These are phyloP conservation scores for Entomophthora muscae DNA, from an alignment of 371 early-diverging fungal genomes.

Conservation along the genomic window DNA sequence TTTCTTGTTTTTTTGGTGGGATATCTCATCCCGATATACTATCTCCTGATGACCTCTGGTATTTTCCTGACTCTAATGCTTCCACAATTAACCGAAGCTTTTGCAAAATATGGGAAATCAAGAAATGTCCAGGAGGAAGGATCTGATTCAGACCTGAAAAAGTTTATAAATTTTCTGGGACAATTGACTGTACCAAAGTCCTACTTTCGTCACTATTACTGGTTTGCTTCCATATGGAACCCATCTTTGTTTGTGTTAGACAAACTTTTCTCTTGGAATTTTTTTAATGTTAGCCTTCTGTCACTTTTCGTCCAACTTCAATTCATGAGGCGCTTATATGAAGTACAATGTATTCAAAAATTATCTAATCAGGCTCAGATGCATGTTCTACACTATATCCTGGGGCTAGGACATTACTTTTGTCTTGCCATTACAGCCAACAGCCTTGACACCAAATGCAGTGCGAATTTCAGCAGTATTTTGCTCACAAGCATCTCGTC, in stretches of 20 bases:
- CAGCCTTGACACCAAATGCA: neutral
- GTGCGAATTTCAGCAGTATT: neutral
- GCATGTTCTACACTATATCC: neutral
- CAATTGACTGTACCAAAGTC: neutral
- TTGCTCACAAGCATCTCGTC: neutral
- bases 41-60: neutral
- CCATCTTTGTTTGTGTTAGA: neutral
- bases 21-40: neutral
- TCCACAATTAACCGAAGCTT: neutral
- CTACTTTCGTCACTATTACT: neutral
- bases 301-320: neutral
- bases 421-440: neutral
- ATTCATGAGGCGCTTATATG: neutral
- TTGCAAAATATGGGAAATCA: neutral
- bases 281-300: neutral
- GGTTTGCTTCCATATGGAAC: neutral
- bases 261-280: neutral
- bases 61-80: neutral
- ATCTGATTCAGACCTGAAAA: neutral
- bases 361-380: neutral
- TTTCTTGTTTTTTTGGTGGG: neutral
- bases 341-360: neutral
- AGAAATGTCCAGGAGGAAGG: neutral
- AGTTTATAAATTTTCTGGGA: neutral
- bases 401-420: neutral